Conservation (phyloP, 1,284 basidiomycete species). For the Meira miltonrushii region DNA sequence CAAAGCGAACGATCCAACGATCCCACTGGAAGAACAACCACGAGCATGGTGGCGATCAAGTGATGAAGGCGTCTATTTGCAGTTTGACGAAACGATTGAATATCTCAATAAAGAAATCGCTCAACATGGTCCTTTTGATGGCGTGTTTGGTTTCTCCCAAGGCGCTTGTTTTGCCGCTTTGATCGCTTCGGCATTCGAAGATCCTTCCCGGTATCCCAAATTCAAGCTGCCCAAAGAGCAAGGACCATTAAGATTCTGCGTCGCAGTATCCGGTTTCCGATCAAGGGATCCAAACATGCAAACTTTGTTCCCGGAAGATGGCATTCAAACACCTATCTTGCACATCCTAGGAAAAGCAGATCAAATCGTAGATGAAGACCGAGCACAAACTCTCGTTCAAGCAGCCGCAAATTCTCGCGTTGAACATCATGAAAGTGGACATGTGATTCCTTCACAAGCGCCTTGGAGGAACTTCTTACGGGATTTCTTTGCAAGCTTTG, state of each 20-base stretch:
- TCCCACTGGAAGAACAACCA: conserved; percentile 48
- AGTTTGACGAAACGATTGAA: conserved; percentile 35
- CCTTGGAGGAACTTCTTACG: conserved; percentile 48
- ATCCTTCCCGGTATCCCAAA: conserved; percentile 22
- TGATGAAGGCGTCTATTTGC: conserved; percentile 33
- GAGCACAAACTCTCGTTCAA: conserved; percentile 38
- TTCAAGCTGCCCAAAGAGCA: conserved; percentile 20
- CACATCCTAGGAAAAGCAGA: conserved; percentile 35
- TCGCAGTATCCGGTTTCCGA: conserved; percentile 46
- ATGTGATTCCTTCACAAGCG: conserved; percentile 48
- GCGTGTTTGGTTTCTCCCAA: conserved; percentile 46
- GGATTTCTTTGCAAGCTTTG: conserved; percentile 38
- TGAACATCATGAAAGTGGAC: conserved; percentile 48
- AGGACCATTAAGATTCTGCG: conserved; percentile 37
- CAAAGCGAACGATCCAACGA: conserved; percentile 27
- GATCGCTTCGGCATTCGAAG: conserved; percentile 42
- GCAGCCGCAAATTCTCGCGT: conserved; percentile 36
- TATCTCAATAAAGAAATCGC: conserved; percentile 33
- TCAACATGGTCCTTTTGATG: conserved; percentile 44
- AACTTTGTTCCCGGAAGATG: conserved; percentile 26
- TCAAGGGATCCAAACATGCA: conserved; percentile 30
- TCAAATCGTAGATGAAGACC: conserved; percentile 35
- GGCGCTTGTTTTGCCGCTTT: conserved; percentile 34
- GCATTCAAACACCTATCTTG: conserved; percentile 42
- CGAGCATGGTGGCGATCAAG: conserved; percentile 47